Percentiles rank a stretch among this genome's conserved stretches.
Evolutionary conservation across 805 yeast species (phyloP).

Genomic region (Metschnikowia cubensis): DNA sequence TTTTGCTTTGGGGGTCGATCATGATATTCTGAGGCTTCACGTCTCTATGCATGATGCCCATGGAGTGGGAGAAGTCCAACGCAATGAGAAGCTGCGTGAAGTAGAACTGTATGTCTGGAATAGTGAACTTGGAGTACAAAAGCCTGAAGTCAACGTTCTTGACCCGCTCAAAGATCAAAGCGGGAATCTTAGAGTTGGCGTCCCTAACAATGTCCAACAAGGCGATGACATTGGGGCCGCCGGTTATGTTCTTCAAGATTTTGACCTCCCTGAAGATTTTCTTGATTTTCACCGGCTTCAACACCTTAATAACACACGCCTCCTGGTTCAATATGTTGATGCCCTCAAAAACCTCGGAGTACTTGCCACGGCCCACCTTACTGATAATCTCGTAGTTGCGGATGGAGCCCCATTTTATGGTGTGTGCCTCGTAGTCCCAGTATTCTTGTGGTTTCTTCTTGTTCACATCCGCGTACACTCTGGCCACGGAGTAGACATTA

Average conservation of each 20-base stretch:
- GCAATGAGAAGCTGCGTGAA: constrained; percentile 79
- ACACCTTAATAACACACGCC: constrained; percentile 76
- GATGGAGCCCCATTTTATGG: constrained; percentile 40
- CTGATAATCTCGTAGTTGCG: constrained; percentile 68
- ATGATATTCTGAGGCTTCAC: constrained; percentile 94
- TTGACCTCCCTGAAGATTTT: constrained; percentile 88
- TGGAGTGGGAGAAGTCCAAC: constrained; percentile 83
- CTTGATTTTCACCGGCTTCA: constrained; percentile 90
- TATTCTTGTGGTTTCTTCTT: constrained; percentile 63
- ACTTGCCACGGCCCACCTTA: constrained; percentile 90
- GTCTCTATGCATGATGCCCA: constrained; percentile 95
- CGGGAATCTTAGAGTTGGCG: constrained; percentile 76
- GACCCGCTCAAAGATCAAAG: constrained; percentile 80
- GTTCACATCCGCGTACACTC: constrained; percentile 76
- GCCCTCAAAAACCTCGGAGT: constrained; percentile 93
- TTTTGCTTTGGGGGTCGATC: constrained; percentile 77
- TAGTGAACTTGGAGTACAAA: constrained; percentile 74
- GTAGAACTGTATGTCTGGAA: constrained; percentile 74
- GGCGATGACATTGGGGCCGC: constrained; percentile 78
- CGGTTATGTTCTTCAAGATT: constrained; percentile 77
- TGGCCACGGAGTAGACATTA: constrained; percentile 26
- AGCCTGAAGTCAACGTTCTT: constrained; percentile 79
- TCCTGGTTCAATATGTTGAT: constrained; percentile 59
- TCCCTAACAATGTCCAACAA: constrained; percentile 80
- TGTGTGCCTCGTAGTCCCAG: constrained; percentile 78